These are phyloP conservation scores for Russula emetica DNA, from an alignment of 768 basidiomycete genomes.

Conservation along the genomic window DNA sequence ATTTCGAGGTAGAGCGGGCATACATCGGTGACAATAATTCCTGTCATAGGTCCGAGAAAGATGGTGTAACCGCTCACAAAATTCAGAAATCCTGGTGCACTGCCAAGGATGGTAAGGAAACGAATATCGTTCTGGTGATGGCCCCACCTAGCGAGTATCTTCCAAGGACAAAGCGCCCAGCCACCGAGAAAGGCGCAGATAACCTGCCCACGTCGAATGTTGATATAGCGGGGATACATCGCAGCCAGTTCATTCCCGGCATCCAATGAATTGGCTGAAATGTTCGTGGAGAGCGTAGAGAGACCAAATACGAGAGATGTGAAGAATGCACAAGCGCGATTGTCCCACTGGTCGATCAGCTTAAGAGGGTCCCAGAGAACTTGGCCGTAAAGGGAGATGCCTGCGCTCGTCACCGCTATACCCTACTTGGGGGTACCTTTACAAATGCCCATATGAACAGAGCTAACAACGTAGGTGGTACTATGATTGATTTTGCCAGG, in stretches of 20 bases:
- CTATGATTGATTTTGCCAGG: conserved; percentile 52
- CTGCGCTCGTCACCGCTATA: conserved; percentile 78
- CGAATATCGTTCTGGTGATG: conserved; percentile 25
- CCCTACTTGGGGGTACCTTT: conserved; percentile 62
- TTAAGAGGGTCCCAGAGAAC: conserved; percentile 69
- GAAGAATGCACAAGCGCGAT: conserved; percentile 83
- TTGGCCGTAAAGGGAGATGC: conserved; percentile 64
- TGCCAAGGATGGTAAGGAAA: conserved; percentile 11
- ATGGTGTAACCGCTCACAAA: conserved; percentile 85
- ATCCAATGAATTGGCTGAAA: conserved; percentile 71
- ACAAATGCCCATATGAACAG: conserved; percentile 43
- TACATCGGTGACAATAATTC: conserved; percentile 60
- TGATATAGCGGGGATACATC: conserved; percentile 68
- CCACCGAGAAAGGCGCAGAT: conserved; percentile 79
- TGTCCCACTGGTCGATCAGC: conserved; percentile 78
- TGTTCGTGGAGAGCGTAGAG: conserved; percentile 59
- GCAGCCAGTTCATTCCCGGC: conserved; percentile 85
- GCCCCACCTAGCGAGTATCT: conserved; percentile 55
- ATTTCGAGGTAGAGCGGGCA: conserved; percentile 30
- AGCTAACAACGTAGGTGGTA: conserved; percentile 41
- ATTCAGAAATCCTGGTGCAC: conserved; percentile 61
- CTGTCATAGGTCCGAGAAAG: conserved; percentile 81
- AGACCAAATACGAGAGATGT: conserved; percentile 68
- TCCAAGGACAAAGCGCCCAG: conserved; percentile 83
- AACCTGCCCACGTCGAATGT: conserved; percentile 71